A percentile compares a stretch with the other conserved stretches of the same genome.
Evolutionary conservation across 768 basidiomycete genomes (phyloP).

Genomic region (Omphalotus guepiniiformis): DNA sequence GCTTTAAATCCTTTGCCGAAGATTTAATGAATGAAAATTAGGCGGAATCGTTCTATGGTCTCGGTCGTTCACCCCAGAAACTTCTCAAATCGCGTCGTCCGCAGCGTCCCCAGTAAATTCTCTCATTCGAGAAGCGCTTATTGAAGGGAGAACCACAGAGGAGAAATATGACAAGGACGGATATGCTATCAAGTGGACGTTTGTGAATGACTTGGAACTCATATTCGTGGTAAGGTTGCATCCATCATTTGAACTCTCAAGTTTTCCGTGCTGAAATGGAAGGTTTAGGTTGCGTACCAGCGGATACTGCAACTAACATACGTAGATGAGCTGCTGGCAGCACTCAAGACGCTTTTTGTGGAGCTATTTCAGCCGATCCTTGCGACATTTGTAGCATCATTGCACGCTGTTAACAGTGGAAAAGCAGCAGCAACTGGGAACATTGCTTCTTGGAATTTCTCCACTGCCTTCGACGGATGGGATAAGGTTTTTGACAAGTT

Average conservation of each 20-base stretch:
- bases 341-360: constrained; percentile 81
- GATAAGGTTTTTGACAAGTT: constrained; percentile 76
- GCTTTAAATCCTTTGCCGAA: background rate
- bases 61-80: constrained; percentile 88
- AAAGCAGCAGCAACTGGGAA: constrained; percentile 36
- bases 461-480: constrained; percentile 72
- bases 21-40: too few relatives aligned
- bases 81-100: constrained; percentile 62
- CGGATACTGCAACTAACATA: constrained; percentile 94
- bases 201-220: constrained; percentile 91
- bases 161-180: constrained; percentile 92
- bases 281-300: constrained; percentile 87
- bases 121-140: constrained; percentile 85
- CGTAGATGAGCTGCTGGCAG: constrained; percentile 79
- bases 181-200: constrained; percentile 91
- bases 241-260: constrained; percentile 1
- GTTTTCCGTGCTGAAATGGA: constrained; percentile 1
- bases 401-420: constrained; percentile 56
- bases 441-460: constrained; percentile 60
- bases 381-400: constrained; percentile 75
- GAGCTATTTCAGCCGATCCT: constrained; percentile 85
- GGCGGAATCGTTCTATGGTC: constrained; percentile 95
- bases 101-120: constrained; percentile 82
- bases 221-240: constrained; percentile 92
- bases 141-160: constrained; percentile 81